Evolutionary conservation across 805 yeast species (phyloP), one percentile per base, ranked within the genome.

Genomic region (Metschnikowia reukaufii): DNA sequence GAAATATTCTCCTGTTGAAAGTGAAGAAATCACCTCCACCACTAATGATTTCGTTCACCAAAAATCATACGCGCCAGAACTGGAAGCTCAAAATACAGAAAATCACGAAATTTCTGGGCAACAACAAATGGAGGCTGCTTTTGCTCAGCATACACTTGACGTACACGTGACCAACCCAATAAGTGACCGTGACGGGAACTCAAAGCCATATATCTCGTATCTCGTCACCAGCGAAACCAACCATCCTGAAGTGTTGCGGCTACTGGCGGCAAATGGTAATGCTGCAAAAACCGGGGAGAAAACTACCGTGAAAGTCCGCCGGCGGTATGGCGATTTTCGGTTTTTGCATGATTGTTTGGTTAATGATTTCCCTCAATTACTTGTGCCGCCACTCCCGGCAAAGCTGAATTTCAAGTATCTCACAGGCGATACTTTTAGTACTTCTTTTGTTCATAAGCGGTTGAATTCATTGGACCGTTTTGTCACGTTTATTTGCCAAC

Each of bases 341-440:
- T 81, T 84, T 54, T 74, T 92, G 18, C 87, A 84, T 65, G 86
- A 84, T 50, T 83, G 88, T 47, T 70, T 92, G 44, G 64, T 75
- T 42, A 84, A 81, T 55, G 97, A 91, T 61, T 86, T 74, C 62
- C 96, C 97, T 0, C 86, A 94, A 4, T 76, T 88, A 49, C 80
- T 94, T 12, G 81, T 92, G 0, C 99, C 99, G 0, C 97, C 98
- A 12, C 73, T 92, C 44, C 99, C 99, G 0, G 95, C 92, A 51
- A 91, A 90, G 65, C 88, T 87, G 69, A 80, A 96, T 50, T 73
- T 92, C 57, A 96, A 92, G 63, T 92, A 94, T 66, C 76, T 92
- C 43, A 90, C 95, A 32, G 98, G 99, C 9, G 97, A 92, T 58
- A 75, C 98, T 32, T 92, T 92, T 63, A 82, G 92, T 21, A 74